Conservation (phyloP, 768 basidiomycete genomes). For the Nevesoporus exiguus region DNA sequence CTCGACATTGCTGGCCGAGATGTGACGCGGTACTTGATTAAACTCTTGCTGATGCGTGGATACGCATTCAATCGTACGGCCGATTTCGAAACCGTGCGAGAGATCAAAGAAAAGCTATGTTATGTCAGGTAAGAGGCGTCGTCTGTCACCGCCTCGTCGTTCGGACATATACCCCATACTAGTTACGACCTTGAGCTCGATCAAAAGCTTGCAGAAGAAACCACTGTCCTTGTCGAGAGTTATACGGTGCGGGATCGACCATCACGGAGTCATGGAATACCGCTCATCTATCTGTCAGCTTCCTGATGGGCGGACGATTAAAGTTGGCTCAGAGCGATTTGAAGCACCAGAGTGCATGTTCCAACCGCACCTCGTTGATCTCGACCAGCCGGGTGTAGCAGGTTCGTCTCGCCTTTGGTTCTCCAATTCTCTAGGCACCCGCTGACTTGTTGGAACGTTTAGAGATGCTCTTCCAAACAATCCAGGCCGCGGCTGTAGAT, state of each 20-base stretch:
- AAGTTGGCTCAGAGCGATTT: constrained; percentile 97
- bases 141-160: background rate
- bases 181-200: constrained; percentile 98
- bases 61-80: constrained; percentile 99
- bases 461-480: constrained; percentile 97
- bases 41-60: constrained; percentile 99
- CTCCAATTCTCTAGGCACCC: background rate
- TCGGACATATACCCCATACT: background rate
- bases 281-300: constrained; percentile 47
- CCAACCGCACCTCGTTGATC: constrained; percentile 95
- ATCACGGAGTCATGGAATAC: background rate
- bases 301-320: constrained; percentile 93
- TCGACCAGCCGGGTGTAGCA: constrained; percentile 96
- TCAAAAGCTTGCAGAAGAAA: constrained; percentile 90
- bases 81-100: constrained; percentile 97
- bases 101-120: constrained; percentile 99
- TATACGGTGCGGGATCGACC: constrained; percentile 71
- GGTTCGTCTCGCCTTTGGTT: constrained; percentile 44
- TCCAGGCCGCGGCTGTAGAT: constrained; percentile 89
- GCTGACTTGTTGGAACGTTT: background rate
- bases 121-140: constrained; percentile 75
- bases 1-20: constrained; percentile 98
- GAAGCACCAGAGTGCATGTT: constrained; percentile 99
- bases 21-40: constrained; percentile 98
- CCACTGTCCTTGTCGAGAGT: constrained; percentile 92